Percentiles rank a stretch among this genome's conserved stretches.
phyloP scores from a whole-genome alignment of 768 basidiomycete genomes.

The Tylopilus felleus region DNA sequence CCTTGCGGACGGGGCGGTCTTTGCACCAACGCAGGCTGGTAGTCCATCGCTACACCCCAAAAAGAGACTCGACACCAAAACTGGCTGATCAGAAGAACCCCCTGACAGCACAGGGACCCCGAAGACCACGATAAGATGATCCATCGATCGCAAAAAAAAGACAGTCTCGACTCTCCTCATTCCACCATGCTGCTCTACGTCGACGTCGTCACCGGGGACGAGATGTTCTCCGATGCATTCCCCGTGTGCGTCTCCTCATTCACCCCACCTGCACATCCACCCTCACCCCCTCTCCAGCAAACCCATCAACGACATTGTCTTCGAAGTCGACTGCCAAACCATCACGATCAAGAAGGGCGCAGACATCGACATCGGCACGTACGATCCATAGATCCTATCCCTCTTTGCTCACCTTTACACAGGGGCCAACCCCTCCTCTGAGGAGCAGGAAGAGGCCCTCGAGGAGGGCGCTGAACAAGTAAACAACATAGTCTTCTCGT shows the following conservation, averaged over 20 bases:
- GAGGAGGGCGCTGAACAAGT: conserved; percentile 75
- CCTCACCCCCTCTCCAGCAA: conserved; percentile 50
- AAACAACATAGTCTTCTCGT: conserved; percentile 91
- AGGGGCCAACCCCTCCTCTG: conserved; percentile 93
- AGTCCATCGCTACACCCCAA: conserved; percentile 55
- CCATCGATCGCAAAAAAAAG: background rate
- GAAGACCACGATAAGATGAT: conserved; percentile 22
- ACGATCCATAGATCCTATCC: background rate
- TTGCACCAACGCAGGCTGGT: conserved; percentile 68
- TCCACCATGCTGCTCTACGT: conserved; percentile 67
- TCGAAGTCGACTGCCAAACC: conserved; percentile 80
- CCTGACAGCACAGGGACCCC: conserved; percentile 4
- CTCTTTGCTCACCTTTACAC: conserved; percentile 8
- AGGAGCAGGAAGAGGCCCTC: conserved; percentile 77
- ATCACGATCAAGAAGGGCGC: conserved; percentile 70
- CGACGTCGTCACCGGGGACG: conserved; percentile 75
- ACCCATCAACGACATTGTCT: conserved; percentile 70
- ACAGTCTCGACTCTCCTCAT: background rate
- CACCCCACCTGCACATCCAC: background rate
- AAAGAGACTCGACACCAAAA: too few relatives aligned
- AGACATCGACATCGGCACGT: conserved; percentile 84
- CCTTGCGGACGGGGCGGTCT: conserved; percentile 54
- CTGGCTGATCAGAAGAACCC: conserved; percentile 9
- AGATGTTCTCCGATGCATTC: conserved; percentile 95
- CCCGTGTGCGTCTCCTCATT: conserved; percentile 55